A percentile compares a stretch with the other conserved stretches of the same genome.
Evolutionary conservation across 2,329 filamentous ascomycete genomes (phyloP).

Genomic region (Cytospora piceae): DNA sequence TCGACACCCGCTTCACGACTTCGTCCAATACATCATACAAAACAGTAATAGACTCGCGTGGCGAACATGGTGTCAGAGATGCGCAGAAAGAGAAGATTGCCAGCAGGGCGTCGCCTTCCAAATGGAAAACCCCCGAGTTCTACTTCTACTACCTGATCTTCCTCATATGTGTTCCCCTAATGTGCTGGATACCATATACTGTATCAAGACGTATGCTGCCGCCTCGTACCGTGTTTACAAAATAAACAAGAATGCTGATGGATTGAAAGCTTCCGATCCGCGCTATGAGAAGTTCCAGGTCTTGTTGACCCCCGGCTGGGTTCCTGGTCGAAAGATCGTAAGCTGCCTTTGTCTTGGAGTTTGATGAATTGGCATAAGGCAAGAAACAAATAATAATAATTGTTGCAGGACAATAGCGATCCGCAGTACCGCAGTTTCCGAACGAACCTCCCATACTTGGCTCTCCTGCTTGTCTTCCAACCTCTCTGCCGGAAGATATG

Average conservation of each 20-base stretch:
- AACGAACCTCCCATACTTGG: slow-evolving; percentile 81
- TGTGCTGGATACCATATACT: slow-evolving; percentile 89
- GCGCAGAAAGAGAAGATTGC: slow-evolving; percentile 48
- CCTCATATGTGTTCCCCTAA: slow-evolving; percentile 69
- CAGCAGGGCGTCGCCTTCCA: slow-evolving; percentile 60
- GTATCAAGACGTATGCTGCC: slow-evolving; percentile 74
- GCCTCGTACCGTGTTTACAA: background rate
- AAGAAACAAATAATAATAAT: background rate
- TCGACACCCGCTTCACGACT: slow-evolving; percentile 58
- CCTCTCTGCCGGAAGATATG: slow-evolving; percentile 76
- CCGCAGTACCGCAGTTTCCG: slow-evolving; percentile 85
- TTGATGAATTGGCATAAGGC: background rate
- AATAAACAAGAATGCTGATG: slow-evolving; percentile 29
- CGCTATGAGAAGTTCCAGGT: slow-evolving; percentile 75
- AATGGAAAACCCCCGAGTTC: slow-evolving; percentile 89
- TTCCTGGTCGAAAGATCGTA: slow-evolving; percentile 87
- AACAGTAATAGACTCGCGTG: slow-evolving; percentile 55
- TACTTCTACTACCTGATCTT: slow-evolving; percentile 78
- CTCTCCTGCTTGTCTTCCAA: slow-evolving; percentile 74
- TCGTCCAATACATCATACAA: slow-evolving; percentile 71
- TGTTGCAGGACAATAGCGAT: slow-evolving; percentile 79
- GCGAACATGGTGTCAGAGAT: slow-evolving; percentile 47
- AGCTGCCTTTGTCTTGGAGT: slow-evolving; percentile 37
- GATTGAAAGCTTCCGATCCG: slow-evolving; percentile 70
- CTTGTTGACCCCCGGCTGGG: slow-evolving; percentile 81